Evolutionary conservation across 148 eudicot genomes (phyloP).

Genomic region (Fagopyrum esculentum): DNA sequence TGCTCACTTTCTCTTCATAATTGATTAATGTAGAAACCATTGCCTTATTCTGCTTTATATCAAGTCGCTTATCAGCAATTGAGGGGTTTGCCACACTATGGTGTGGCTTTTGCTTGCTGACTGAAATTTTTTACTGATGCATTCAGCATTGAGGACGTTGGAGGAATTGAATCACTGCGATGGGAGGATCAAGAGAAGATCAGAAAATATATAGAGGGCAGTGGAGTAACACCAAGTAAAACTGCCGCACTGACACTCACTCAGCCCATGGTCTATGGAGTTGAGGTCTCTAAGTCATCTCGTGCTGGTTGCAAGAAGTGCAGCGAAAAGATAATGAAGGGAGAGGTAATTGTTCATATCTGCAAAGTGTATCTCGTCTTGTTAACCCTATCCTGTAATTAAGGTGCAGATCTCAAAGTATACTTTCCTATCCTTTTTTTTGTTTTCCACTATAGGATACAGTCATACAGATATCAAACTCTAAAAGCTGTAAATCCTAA

Average conservation of each 20-base stretch:
- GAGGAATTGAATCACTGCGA: constrained; percentile 79
- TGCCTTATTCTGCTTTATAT: background rate
- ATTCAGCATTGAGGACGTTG: constrained; percentile 70
- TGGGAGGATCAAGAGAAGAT: constrained; percentile 97
- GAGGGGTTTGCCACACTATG: background rate
- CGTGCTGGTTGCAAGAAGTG: constrained; percentile 84
- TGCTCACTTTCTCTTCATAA: background rate
- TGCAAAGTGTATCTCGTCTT: background rate
- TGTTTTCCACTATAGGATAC: background rate
- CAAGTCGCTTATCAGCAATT: background rate
- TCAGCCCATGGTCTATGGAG: constrained; percentile 29
- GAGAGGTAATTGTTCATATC: constrained; percentile 46
- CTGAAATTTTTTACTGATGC: constrained; percentile 13
- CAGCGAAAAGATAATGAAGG: constrained; percentile 76
- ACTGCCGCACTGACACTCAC: constrained; percentile 18
- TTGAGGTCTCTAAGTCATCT: constrained; percentile 74
- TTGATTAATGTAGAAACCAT: background rate
- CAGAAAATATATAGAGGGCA: constrained; percentile 58
- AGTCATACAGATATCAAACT: too few species aligned
- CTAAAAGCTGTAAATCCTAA: too few species aligned
- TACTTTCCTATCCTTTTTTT: background rate
- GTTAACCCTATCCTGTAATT: background rate
- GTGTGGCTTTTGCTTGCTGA: constrained; percentile 6
- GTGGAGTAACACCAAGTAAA: constrained; percentile 27
- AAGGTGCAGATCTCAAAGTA: background rate